phyloP scores from a whole-genome alignment of 176 grass and related monocot genomes.

The Lolium rigidum region DNA sequence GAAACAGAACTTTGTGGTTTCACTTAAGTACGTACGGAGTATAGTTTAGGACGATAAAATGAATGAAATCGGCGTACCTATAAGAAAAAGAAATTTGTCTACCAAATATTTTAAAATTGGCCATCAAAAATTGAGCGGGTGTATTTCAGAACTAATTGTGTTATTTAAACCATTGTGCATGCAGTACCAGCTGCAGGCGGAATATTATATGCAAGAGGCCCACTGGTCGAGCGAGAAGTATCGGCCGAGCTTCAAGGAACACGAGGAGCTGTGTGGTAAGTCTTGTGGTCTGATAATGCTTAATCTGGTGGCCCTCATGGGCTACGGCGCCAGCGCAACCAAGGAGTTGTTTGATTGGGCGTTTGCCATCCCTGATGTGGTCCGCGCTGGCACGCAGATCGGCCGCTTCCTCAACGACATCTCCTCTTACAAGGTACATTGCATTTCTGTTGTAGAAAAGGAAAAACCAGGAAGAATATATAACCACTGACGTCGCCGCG shows the following conservation, averaged over 20 bases:
- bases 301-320: not conserved
- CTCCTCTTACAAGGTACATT: conserved; percentile 13
- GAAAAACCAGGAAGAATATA: too few relatives aligned
- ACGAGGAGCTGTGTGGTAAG: conserved; percentile 21
- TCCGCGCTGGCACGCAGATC: not conserved
- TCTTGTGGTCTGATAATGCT: not conserved
- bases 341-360: conserved; percentile 43
- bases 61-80: too few relatives aligned
- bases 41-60: too few relatives aligned
- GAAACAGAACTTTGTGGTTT: too few relatives aligned
- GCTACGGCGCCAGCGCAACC: not conserved
- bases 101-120: too few relatives aligned
- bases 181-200: conserved; percentile 22
- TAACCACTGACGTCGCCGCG: too few relatives aligned
- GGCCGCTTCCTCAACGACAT: conserved; percentile 47
- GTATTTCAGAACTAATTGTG: too few relatives aligned
- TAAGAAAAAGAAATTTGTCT: too few relatives aligned
- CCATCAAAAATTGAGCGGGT: too few relatives aligned
- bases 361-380: not conserved
- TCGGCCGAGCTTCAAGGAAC: conserved; percentile 43
- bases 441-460: too few relatives aligned
- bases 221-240: conserved; percentile 23
- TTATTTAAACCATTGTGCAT: not conserved
- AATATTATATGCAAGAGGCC: conserved; percentile 42
- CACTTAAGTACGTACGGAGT: too few relatives aligned